These are phyloP conservation scores for Lenzites betulinus DNA, from an alignment of 768 basidiomycete genomes.

Conservation along the genomic window DNA sequence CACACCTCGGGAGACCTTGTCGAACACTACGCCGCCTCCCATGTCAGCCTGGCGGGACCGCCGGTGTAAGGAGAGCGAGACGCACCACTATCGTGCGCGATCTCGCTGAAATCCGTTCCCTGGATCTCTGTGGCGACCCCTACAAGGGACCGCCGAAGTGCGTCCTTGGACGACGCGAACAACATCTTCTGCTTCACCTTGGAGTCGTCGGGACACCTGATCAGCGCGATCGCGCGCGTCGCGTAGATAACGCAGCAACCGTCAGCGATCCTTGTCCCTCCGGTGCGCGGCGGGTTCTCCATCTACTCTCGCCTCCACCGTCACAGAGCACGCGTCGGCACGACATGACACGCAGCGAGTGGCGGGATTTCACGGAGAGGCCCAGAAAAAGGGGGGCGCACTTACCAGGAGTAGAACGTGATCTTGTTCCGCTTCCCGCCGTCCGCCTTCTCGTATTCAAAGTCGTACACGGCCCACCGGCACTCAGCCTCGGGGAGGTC, in stretches of 20 bases:
- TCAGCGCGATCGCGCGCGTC: constrained; percentile 18
- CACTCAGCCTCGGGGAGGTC: constrained; percentile 76
- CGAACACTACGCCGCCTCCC: constrained; percentile 22
- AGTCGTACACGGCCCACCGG: constrained; percentile 93
- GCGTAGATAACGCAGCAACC: constrained; percentile 15
- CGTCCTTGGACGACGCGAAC: constrained; percentile 85
- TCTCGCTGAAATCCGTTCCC: constrained; percentile 76
- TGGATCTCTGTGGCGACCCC: constrained; percentile 86
- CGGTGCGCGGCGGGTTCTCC: background rate
- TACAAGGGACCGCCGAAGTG: constrained; percentile 67
- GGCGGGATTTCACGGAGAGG: background rate
- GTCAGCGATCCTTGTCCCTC: constrained; percentile 6
- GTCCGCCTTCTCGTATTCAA: constrained; percentile 74
- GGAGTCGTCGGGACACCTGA: constrained; percentile 84
- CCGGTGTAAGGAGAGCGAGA: constrained; percentile 7
- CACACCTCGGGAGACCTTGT: constrained; percentile 29
- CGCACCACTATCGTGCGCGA: constrained; percentile 71
- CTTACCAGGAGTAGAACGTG: constrained; percentile 82
- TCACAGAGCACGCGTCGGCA: background rate
- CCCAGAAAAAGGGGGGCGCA: constrained; percentile 20
- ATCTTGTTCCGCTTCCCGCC: constrained; percentile 87
- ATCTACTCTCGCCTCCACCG: background rate
- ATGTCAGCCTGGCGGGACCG: background rate
- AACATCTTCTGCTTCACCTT: constrained; percentile 94
- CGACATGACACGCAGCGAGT: background rate